phyloP scores from a whole-genome alignment of 1,284 basidiomycete genomes.

The Microbotryum intermedium region DNA sequence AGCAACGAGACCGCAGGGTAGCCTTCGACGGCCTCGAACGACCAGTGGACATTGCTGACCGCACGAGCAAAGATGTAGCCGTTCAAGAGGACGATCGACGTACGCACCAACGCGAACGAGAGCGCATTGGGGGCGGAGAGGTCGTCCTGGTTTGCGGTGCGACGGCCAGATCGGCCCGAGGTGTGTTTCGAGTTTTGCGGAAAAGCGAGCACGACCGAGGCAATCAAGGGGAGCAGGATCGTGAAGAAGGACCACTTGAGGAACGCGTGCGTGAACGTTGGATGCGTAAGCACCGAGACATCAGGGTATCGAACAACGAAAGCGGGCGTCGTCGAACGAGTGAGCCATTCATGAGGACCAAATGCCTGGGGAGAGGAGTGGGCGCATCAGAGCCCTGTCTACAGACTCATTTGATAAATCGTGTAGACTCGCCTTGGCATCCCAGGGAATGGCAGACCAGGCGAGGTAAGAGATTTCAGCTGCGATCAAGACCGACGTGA shows the following conservation, averaged over 20 bases:
- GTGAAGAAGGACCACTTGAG: constrained; percentile 8
- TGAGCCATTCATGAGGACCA: constrained; percentile 13
- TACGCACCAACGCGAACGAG: constrained; percentile 15
- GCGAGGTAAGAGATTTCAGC: constrained; percentile 16
- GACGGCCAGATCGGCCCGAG: not conserved
- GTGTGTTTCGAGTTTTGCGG: not conserved
- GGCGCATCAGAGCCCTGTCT: not conserved
- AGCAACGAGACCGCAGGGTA: not conserved
- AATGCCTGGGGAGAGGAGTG: not conserved
- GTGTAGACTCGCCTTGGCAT: constrained; percentile 5
- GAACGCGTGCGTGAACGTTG: constrained; percentile 18
- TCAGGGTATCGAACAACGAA: constrained; percentile 10
- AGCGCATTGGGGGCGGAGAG: constrained; percentile 18
- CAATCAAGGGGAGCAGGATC: constrained; percentile 14
- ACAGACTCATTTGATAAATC: not conserved
- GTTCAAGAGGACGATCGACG: constrained; percentile 16
- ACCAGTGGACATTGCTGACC: not conserved
- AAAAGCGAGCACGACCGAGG: constrained; percentile 17
- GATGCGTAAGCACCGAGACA: constrained; percentile 19
- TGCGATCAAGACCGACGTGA: constrained; percentile 6
- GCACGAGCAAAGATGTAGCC: constrained; percentile 11
- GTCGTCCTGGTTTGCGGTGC: not conserved
- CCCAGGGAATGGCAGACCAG: constrained; percentile 16
- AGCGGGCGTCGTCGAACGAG: not conserved
- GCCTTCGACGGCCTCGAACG: not conserved